Percentiles rank a stretch among this genome's conserved stretches.
These are phyloP conservation scores for Elaeagnus macrophylla DNA, from an alignment of 306 rosid genomes.

Conservation along the genomic window DNA sequence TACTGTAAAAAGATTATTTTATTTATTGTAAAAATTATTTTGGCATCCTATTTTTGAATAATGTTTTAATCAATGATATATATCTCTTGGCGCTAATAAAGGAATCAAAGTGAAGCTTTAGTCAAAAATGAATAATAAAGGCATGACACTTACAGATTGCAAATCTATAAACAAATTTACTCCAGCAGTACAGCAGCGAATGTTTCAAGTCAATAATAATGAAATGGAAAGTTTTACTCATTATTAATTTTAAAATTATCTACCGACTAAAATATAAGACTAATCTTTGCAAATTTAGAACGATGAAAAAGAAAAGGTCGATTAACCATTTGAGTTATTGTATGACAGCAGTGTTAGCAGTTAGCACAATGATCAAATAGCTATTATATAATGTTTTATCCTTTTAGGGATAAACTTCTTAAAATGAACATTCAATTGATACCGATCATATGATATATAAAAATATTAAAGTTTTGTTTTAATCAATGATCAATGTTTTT, in stretches of 20 bases:
- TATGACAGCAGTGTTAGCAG: not conserved
- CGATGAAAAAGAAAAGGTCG: not conserved
- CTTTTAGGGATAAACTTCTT: too few relatives aligned
- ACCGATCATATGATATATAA: too few relatives aligned
- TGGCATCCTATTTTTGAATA: too few relatives aligned
- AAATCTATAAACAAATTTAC: not conserved
- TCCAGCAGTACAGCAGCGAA: slow-evolving; percentile 1
- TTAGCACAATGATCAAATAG: not conserved
- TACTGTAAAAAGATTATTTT: too few relatives aligned
- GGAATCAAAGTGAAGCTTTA: not conserved
- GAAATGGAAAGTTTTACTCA: slow-evolving; percentile 4
- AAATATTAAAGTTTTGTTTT: too few relatives aligned
- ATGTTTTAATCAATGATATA: too few relatives aligned
- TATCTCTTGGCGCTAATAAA: not conserved
- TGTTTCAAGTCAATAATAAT: slow-evolving; percentile 5
- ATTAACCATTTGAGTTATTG: not conserved
- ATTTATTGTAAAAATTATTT: too few relatives aligned
- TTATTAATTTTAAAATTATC: not conserved
- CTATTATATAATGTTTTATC: not conserved
- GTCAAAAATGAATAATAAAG: not conserved
- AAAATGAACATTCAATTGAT: too few relatives aligned
- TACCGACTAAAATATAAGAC: slow-evolving; percentile 10
- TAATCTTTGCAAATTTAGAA: slow-evolving; percentile 8
- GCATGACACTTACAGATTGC: not conserved
- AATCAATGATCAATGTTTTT: too few relatives aligned